These are phyloP conservation scores for Aspergillus brunneoviolaceus DNA, from an alignment of 2,329 filamentous ascomycete species.

Conservation along the genomic window DNA sequence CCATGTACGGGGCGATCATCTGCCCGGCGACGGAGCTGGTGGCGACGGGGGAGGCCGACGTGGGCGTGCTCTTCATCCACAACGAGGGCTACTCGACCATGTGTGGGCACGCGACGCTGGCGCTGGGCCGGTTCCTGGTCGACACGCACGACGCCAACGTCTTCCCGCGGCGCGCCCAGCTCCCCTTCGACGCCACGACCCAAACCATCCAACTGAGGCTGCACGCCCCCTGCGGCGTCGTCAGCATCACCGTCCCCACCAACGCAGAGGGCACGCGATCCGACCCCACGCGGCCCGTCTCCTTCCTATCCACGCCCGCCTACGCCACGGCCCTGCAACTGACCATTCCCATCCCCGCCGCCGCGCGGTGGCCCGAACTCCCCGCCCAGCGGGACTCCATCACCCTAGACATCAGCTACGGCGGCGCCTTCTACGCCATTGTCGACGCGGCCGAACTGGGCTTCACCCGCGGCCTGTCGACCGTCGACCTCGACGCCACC, in stretches of 20 bases:
- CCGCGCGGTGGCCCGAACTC: constrained; percentile 43
- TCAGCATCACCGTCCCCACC: constrained; percentile 43
- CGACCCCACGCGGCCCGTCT: constrained; percentile 41
- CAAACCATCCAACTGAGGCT: constrained; percentile 36
- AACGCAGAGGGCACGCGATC: constrained; percentile 29
- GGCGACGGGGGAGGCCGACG: constrained; percentile 43
- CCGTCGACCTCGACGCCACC: constrained; percentile 34
- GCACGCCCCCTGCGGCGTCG: constrained; percentile 49
- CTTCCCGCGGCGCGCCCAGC: constrained; percentile 39
- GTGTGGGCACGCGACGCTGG: constrained; percentile 55
- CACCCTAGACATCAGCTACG: constrained; percentile 41
- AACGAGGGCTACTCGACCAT: constrained; percentile 53
- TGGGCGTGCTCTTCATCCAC: constrained; percentile 51
- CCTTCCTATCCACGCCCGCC: constrained; percentile 45
- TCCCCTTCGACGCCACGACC: constrained; percentile 28
- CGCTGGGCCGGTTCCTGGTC: constrained; percentile 47
- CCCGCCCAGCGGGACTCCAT: constrained; percentile 23
- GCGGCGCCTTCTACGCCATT: constrained; percentile 48
- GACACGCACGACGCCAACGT: constrained; percentile 42
- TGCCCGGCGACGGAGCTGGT: constrained; percentile 44
- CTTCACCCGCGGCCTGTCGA: constrained; percentile 31
- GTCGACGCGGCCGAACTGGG: constrained; percentile 41
- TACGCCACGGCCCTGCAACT: constrained; percentile 40
- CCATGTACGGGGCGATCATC: constrained; percentile 55
- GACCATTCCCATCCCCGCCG: constrained; percentile 28